phyloP scores from a whole-genome alignment of 176 grass and related monocot genomes.

The Rhynchospora tenuis region DNA sequence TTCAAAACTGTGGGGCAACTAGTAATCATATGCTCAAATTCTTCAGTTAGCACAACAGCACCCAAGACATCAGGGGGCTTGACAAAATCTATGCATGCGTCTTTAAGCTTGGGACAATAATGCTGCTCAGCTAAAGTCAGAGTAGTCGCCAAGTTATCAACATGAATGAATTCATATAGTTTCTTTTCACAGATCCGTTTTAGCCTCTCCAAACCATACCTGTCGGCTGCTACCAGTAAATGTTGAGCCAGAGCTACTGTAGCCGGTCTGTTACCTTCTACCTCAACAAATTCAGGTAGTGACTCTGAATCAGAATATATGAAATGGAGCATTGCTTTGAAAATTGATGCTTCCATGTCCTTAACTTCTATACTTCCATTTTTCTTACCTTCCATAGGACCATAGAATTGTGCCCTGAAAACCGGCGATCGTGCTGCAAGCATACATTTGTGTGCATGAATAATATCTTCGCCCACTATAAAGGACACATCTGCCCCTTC shows the following conservation, averaged over 20 bases:
- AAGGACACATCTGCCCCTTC: constrained; percentile 20
- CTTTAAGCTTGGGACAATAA: constrained; percentile 32
- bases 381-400: constrained; percentile 19
- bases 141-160: constrained; percentile 17
- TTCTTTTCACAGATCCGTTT: constrained; percentile 34
- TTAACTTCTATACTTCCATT: background rate
- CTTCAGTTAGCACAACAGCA: background rate
- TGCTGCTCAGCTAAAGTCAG: constrained; percentile 32
- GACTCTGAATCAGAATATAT: constrained; percentile 38
- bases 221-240: constrained; percentile 28
- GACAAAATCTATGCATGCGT: constrained; percentile 30
- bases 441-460: constrained; percentile 1
- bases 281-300: background rate
- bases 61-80: background rate
- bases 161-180: background rate
- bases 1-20: too few relatives aligned
- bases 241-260: constrained; percentile 19
- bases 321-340: constrained; percentile 42
- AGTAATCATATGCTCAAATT: too few relatives aligned
- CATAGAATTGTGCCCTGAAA: background rate
- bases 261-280: background rate
- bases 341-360: constrained; percentile 26
- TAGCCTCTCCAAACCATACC: constrained; percentile 37
- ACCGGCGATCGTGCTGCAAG: constrained; percentile 35
- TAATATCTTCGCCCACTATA: background rate